A percentile compares a stretch with the other conserved stretches of the same genome.
Conservation (phyloP, 2,329 filamentous ascomycete species). For the Lasiodiplodia sp. region DNA sequence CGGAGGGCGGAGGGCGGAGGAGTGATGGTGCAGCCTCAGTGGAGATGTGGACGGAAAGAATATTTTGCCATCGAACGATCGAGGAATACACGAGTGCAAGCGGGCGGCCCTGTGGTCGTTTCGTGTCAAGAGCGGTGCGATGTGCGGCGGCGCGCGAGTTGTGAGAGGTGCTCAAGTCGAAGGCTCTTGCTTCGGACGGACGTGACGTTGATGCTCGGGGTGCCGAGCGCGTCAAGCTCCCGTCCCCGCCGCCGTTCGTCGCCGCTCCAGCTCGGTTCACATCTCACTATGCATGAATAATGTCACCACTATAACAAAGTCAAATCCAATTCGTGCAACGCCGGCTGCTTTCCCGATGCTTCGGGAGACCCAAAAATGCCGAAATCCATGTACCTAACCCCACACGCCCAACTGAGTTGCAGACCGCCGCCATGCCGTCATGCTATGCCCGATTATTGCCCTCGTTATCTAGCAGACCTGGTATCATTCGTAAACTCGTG, state of each 20-base stretch:
- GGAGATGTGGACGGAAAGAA: constrained; percentile 20
- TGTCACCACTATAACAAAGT: background rate
- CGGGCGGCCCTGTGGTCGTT: constrained; percentile 3
- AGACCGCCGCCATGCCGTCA: constrained; percentile 12
- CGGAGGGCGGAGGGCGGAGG: constrained; percentile 27
- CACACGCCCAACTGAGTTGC: background rate
- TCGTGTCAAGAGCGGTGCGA: constrained; percentile 10
- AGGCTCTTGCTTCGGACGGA: constrained; percentile 23
- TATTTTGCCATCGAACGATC: constrained; percentile 27
- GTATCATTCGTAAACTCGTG: constrained; percentile 14
- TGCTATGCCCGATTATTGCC: constrained; percentile 19
- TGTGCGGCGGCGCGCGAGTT: constrained; percentile 5
- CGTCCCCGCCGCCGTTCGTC: constrained; percentile 11
- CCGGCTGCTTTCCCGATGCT: constrained; percentile 3
- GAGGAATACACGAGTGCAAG: constrained; percentile 14
- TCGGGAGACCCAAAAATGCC: constrained; percentile 7
- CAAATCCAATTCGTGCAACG: constrained; percentile 12
- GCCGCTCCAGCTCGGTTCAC: background rate
- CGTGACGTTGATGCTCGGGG: constrained; percentile 28
- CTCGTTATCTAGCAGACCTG: constrained; percentile 15
- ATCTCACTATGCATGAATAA: background rate
- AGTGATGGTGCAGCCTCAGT: constrained; percentile 10
- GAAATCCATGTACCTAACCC: background rate
- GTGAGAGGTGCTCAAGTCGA: constrained; percentile 1
- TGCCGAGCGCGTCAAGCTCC: constrained; percentile 14